These are phyloP conservation scores for Casaregolazyma suthepensis DNA, from an alignment of 1,139 yeast genomes.

Conservation along the genomic window DNA sequence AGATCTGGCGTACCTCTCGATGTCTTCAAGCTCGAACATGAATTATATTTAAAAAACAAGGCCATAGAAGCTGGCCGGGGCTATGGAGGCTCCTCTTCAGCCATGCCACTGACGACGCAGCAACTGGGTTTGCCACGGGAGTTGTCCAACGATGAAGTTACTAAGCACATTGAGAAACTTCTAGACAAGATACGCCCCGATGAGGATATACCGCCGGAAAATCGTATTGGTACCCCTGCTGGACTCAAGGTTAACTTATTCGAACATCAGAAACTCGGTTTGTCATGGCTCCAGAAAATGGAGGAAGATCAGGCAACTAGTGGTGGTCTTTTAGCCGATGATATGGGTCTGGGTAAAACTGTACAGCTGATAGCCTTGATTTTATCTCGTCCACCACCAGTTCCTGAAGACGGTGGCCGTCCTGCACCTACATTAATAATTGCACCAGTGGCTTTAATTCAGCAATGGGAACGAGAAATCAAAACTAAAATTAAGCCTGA, in stretches of 20 bases:
- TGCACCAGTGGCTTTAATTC: constrained; percentile 73
- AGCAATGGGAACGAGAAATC: constrained; percentile 82
- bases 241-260: constrained; percentile 59
- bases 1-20: background rate
- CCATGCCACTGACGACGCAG: background rate
- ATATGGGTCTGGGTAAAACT: constrained; percentile 93
- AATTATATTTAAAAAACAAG: background rate
- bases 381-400: constrained; percentile 45
- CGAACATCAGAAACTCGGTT: constrained; percentile 82
- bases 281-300: constrained; percentile 71
- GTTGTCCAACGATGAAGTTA: constrained; percentile 3
- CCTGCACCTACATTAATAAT: constrained; percentile 57
- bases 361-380: constrained; percentile 71
- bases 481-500: constrained; percentile 50
- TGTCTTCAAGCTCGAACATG: background rate
- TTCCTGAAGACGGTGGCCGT: constrained; percentile 14
- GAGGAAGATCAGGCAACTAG: constrained; percentile 53
- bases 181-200: constrained; percentile 63
- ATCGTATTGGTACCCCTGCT: constrained; percentile 62
- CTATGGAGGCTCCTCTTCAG: background rate
- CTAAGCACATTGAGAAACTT: constrained; percentile 36
- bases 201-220: constrained; percentile 41
- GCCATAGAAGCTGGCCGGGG: background rate
- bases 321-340: constrained; percentile 89
- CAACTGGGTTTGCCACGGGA: background rate